Evolutionary conservation across 108 stramenopile species (phyloP), one percentile per base, ranked within the genome.

Genomic region (Stephanodiscus minutulus): DNA sequence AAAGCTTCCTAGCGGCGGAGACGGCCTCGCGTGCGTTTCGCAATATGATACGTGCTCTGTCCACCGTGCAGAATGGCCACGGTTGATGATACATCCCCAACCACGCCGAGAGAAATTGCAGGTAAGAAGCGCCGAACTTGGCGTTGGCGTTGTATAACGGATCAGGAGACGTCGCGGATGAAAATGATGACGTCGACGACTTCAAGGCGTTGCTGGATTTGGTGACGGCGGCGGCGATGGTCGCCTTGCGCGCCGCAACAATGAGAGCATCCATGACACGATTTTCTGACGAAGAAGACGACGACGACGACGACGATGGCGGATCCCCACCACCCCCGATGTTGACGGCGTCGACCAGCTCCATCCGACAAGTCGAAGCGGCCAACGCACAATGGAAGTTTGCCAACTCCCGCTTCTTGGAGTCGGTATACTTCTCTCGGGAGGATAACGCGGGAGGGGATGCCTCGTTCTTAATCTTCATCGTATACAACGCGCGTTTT

Each of bases 101-200:
- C 90, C 90, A 91, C 11, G 72, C 63, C n/a, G 82, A 75, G 2
- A 88, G 47, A 39, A 86, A 78, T 41, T 83, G 79, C 17, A 91
- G n/a, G 46, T 59, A 82, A 12, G 72, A 36, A 18, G 64, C 39
- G 18, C 82, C 82, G 33, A 79, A 77, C 57, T 58, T 63, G 36
- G 75, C 61, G 21, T 60, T 54, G 3, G 64, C 43, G 15, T 13
- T 44, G 15, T 3, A 44, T 17, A 13, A 15, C 43, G 43, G 43
- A 13, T 12, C 15, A 15, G 15, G 7, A 24, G 47, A 58, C 37
- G 55, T 21, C n/a, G 52, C 44, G 27, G 37, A 28, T 44, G 52
- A 22, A 2, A 21, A 58, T 17, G 31, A 3, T 5, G 49, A 39
- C 10, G 37, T n/a, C 41, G 52, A 31, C 9, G 53, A 46, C 39